Evolutionary conservation across 805 yeast genomes (phyloP).

Genomic region (Pichia heedii): DNA sequence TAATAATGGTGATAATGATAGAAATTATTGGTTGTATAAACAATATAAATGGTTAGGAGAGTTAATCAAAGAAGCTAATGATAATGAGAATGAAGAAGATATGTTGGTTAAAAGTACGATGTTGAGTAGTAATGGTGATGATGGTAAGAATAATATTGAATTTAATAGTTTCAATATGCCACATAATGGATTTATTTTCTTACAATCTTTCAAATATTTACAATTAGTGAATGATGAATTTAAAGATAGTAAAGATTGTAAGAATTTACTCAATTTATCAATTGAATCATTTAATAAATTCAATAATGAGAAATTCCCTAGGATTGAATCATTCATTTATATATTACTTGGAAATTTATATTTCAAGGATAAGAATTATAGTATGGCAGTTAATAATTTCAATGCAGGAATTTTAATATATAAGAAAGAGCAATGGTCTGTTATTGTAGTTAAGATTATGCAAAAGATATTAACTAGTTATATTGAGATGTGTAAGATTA

Average conservation of each 20-base stretch:
- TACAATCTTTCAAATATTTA: slow-evolving; percentile 26
- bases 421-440: slow-evolving; percentile 35
- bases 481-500: slow-evolving; percentile 22
- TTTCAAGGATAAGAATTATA: slow-evolving; percentile 25
- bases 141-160: slow-evolving; percentile 1
- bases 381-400: slow-evolving; percentile 34
- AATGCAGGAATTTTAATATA: slow-evolving; percentile 30
- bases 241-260: slow-evolving; percentile 3
- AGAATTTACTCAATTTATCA: slow-evolving; percentile 27
- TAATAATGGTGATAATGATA: too few relatives aligned
- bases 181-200: slow-evolving; percentile 34
- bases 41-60: slow-evolving; percentile 64
- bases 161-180: slow-evolving; percentile 27
- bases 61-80: slow-evolving; percentile 31
- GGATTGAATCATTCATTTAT: slow-evolving; percentile 35
- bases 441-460: slow-evolving; percentile 26
- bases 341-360: slow-evolving; percentile 46
- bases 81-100: slow-evolving; percentile 7
- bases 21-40: slow-evolving; percentile 57
- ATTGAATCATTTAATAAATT: slow-evolving; percentile 30
- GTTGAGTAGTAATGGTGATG: not conserved
- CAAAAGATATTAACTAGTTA: slow-evolving; percentile 33
- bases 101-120: not conserved
- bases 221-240: not conserved
- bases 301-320: slow-evolving; percentile 26